These are phyloP conservation scores for Curvularia verruculosa DNA, from an alignment of 2,329 filamentous ascomycete genomes.

Conservation along the genomic window DNA sequence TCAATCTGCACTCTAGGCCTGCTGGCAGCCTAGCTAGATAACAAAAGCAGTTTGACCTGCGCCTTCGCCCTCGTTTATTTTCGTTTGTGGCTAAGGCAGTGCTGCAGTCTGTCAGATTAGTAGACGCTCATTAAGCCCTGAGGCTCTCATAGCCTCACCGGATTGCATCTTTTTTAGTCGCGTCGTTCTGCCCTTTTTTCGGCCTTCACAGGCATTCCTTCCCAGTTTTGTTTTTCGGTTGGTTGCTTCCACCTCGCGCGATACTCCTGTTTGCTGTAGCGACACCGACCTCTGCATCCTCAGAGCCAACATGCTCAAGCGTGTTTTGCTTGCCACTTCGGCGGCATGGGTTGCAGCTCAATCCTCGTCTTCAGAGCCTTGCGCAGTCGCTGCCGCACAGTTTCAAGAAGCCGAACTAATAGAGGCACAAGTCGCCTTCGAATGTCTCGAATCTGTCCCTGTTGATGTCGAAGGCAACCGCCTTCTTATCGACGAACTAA, in stretches of 20 bases:
- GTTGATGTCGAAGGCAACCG: conserved; percentile 34
- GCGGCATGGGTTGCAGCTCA: conserved; percentile 24
- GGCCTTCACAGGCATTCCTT: background rate
- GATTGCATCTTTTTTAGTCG: background rate
- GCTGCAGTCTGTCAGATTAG: conserved; percentile 12
- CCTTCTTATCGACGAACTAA: conserved; percentile 39
- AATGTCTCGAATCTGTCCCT: conserved; percentile 43
- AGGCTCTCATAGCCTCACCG: conserved; percentile 1
- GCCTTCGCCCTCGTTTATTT: conserved; percentile 6
- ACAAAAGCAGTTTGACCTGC: conserved; percentile 2
- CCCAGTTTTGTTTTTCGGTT: conserved; percentile 3
- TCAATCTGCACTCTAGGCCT: conserved; percentile 8
- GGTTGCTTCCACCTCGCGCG: background rate
- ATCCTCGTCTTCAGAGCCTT: conserved; percentile 24
- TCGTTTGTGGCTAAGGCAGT: conserved; percentile 10
- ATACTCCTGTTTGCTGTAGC: background rate
- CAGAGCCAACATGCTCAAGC: conserved; percentile 16
- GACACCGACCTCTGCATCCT: background rate
- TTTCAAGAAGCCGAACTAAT: conserved; percentile 6
- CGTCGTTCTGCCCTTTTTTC: background rate
- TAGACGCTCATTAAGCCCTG: conserved; percentile 7
- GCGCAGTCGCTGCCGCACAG: conserved; percentile 23
- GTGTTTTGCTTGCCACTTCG: conserved; percentile 21
- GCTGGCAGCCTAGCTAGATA: conserved; percentile 4
- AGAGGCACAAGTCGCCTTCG: conserved; percentile 29